Conservation (phyloP, 75 land plant species). For the Larix kaempferi region DNA sequence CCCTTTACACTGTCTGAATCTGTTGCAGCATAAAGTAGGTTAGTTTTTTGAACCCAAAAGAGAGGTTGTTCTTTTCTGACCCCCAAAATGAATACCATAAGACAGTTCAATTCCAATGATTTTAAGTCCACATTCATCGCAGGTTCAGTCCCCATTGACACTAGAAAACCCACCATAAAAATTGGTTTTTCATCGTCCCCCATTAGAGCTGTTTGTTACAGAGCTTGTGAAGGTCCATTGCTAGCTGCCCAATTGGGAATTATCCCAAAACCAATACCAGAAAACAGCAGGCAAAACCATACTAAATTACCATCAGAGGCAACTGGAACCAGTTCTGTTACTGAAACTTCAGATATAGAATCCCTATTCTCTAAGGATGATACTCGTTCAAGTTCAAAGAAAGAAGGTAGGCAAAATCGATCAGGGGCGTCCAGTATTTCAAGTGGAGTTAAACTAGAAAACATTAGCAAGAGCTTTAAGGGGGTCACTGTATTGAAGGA, state of each 20-base stretch:
- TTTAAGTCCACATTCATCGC: constrained; percentile 30
- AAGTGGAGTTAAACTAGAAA: constrained; percentile 83
- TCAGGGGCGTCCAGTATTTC: constrained; percentile 80
- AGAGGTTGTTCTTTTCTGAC: neutral
- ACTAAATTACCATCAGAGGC: constrained; percentile 11
- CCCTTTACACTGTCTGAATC: neutral
- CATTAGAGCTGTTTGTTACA: constrained; percentile 1
- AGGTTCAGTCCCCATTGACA: constrained; percentile 16
- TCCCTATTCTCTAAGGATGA: constrained; percentile 22
- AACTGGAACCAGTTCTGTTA: constrained; percentile 1
- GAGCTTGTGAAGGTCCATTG: constrained; percentile 13
- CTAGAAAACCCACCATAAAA: neutral
- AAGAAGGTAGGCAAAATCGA: no score
- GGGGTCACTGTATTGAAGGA: constrained; percentile 75
- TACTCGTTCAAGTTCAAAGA: no score
- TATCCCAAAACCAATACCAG: neutral
- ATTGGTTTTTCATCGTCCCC: neutral
- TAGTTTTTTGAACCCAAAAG: neutral
- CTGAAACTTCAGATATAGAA: constrained; percentile 23
- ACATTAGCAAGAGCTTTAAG: constrained; percentile 80
- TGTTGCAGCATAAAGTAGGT: neutral
- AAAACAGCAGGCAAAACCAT: neutral
- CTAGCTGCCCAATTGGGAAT: neutral
- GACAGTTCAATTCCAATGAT: constrained; percentile 15
- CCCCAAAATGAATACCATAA: constrained; percentile 13